Conservation (phyloP, 495 filamentous ascomycete genomes). For the Penicillium lividum region DNA sequence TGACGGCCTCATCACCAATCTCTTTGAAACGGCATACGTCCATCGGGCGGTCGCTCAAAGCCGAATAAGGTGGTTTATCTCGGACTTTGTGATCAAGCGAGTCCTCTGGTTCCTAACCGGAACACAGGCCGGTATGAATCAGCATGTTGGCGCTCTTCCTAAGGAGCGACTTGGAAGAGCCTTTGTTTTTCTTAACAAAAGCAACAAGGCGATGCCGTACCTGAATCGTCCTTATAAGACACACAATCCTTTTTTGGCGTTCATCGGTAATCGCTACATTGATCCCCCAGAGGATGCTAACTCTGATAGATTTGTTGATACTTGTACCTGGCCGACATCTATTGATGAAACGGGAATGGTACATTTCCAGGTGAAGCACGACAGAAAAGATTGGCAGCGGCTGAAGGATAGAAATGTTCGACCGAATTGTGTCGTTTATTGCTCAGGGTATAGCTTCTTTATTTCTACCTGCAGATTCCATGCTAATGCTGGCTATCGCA, state of each 20-base stretch:
- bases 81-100: constrained; percentile 19
- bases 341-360: constrained; percentile 17
- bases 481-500: not conserved
- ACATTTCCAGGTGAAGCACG: constrained; percentile 14
- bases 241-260: constrained; percentile 16
- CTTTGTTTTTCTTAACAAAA: constrained; percentile 23
- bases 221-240: constrained; percentile 20
- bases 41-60: constrained; percentile 18
- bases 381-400: constrained; percentile 20
- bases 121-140: constrained; percentile 21
- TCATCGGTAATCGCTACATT: constrained; percentile 20
- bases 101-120: constrained; percentile 20
- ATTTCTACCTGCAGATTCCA: not conserved
- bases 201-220: constrained; percentile 23
- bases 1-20: constrained; percentile 21
- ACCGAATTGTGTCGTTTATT: constrained; percentile 21
- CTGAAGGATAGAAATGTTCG: constrained; percentile 13
- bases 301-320: constrained; percentile 18
- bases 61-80: constrained; percentile 18
- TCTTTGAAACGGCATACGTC: constrained; percentile 21
- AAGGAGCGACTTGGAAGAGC: constrained; percentile 16
- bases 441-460: constrained; percentile 7
- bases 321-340: constrained; percentile 21
- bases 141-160: constrained; percentile 19
- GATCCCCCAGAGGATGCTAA: constrained; percentile 19